Conservation (phyloP, 768 basidiomycete genomes). For the Termitomyces sp. region DNA sequence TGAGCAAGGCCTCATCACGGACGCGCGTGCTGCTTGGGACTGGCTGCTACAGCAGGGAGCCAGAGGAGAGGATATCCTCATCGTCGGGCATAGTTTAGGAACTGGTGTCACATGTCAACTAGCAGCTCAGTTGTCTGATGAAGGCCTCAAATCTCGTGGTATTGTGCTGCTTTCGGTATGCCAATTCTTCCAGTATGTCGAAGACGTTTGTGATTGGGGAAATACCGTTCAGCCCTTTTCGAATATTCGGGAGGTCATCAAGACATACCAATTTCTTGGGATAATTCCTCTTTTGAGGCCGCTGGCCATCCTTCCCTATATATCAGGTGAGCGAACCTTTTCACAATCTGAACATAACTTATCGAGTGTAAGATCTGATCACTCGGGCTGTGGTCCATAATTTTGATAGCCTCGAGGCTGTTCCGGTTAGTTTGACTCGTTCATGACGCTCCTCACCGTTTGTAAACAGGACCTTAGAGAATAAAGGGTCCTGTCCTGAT, state of each 20-base stretch:
- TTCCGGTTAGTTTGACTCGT: slow-evolving; percentile 44
- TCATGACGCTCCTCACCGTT: background rate
- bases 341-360: background rate
- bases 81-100: slow-evolving; percentile 87
- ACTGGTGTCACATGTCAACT: slow-evolving; percentile 68
- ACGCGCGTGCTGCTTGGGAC: slow-evolving; percentile 78
- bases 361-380: slow-evolving; percentile 23
- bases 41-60: slow-evolving; percentile 65
- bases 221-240: slow-evolving; percentile 50
- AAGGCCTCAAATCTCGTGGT: slow-evolving; percentile 35
- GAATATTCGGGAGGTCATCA: slow-evolving; percentile 55
- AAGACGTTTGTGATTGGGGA: slow-evolving; percentile 14
- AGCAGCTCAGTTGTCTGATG: slow-evolving; percentile 40
- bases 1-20: slow-evolving; percentile 63
- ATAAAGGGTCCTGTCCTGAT: slow-evolving; percentile 68
- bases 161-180: slow-evolving; percentile 45
- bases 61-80: slow-evolving; percentile 50
- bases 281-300: slow-evolving; percentile 72
- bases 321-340: slow-evolving; percentile 43
- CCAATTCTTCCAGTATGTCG: slow-evolving; percentile 15
- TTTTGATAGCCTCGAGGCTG: slow-evolving; percentile 59
- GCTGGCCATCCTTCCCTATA: slow-evolving; percentile 57
- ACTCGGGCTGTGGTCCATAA: slow-evolving; percentile 35
- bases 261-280: slow-evolving; percentile 65
- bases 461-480: slow-evolving; percentile 30